A percentile compares a stretch with the other conserved stretches of the same genome.
Conservation (phyloP, 2,329 filamentous ascomycete species). For the Neofusicoccum cordaticola region DNA sequence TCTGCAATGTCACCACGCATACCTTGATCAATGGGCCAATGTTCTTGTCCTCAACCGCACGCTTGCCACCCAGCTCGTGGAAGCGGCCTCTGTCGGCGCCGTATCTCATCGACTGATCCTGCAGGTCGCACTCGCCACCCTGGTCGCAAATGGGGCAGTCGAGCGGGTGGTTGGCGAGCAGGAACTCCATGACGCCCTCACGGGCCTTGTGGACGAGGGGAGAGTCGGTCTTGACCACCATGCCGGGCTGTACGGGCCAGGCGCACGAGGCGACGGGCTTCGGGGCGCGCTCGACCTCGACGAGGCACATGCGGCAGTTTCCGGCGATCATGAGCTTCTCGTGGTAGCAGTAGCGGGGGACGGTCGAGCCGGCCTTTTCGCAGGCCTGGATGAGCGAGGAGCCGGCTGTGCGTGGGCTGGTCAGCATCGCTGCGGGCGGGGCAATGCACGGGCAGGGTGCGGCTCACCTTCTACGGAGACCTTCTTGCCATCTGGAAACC, state of each 20-base stretch:
- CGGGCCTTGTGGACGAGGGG: constrained; percentile 94
- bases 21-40: constrained; percentile 92
- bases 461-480: constrained; percentile 85
- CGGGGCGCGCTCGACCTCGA: constrained; percentile 93
- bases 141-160: constrained; percentile 98
- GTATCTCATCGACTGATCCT: constrained; percentile 99
- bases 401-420: constrained; percentile 63
- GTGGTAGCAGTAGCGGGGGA: constrained; percentile 98
- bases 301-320: constrained; percentile 99
- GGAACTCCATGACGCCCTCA: constrained; percentile 98
- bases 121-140: constrained; percentile 97
- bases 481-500: constrained; percentile 82
- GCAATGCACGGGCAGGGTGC: constrained; percentile 11
- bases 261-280: constrained; percentile 98
- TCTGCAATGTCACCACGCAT: neutral
- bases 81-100: constrained; percentile 94
- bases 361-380: constrained; percentile 89
- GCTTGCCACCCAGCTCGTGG: constrained; percentile 93
- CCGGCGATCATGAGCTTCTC: constrained; percentile 99
- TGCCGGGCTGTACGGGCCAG: constrained; percentile 96
- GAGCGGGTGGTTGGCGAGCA: constrained; percentile 92
- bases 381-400: constrained; percentile 98
- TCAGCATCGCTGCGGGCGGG: constrained; percentile 20
- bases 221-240: constrained; percentile 99
- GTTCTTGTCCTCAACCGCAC: constrained; percentile 98